phyloP scores from a whole-genome alignment of 495 filamentous ascomycete species.

The Podospora anserina region DNA sequence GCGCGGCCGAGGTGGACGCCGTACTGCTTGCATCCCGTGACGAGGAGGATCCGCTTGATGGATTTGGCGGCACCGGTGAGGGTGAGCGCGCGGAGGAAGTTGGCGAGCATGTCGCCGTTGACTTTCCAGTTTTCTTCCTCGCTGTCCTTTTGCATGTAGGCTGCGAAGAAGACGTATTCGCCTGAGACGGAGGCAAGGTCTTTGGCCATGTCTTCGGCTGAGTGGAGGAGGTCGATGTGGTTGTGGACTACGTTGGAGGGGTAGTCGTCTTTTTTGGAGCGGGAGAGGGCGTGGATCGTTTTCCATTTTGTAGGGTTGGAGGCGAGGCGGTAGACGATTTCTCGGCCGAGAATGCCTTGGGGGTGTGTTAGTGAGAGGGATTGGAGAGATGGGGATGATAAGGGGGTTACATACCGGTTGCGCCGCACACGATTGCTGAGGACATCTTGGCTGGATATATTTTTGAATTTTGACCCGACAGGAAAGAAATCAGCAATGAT shows the following conservation, averaged over 20 bases:
- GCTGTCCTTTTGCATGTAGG: slow-evolving; percentile 45
- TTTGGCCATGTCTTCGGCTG: slow-evolving; percentile 43
- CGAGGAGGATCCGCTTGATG: slow-evolving; percentile 52
- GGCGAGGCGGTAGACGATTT: slow-evolving; percentile 43
- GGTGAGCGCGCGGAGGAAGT: slow-evolving; percentile 50
- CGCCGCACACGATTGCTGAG: slow-evolving; percentile 25
- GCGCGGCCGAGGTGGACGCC: slow-evolving; percentile 54
- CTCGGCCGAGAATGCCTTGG: slow-evolving; percentile 47
- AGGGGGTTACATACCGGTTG: slow-evolving; percentile 19
- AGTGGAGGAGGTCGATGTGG: slow-evolving; percentile 42
- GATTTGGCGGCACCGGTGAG: slow-evolving; percentile 40
- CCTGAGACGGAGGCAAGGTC: slow-evolving; percentile 39
- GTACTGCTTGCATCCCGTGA: slow-evolving; percentile 56
- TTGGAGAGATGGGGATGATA: neutral
- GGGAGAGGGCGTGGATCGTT: slow-evolving; percentile 44
- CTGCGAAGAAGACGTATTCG: slow-evolving; percentile 50
- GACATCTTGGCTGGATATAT: slow-evolving; percentile 12
- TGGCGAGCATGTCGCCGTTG: slow-evolving; percentile 47
- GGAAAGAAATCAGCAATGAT: no score
- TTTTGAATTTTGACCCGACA: neutral
- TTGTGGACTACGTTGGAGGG: slow-evolving; percentile 46
- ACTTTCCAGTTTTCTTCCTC: slow-evolving; percentile 46
- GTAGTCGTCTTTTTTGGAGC: slow-evolving; percentile 40
- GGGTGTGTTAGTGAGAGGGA: neutral
- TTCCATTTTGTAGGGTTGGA: slow-evolving; percentile 39